These are phyloP conservation scores for Trypanosomatidae sp. DNA, from an alignment of 208 protist genomes.

Conservation along the genomic window DNA sequence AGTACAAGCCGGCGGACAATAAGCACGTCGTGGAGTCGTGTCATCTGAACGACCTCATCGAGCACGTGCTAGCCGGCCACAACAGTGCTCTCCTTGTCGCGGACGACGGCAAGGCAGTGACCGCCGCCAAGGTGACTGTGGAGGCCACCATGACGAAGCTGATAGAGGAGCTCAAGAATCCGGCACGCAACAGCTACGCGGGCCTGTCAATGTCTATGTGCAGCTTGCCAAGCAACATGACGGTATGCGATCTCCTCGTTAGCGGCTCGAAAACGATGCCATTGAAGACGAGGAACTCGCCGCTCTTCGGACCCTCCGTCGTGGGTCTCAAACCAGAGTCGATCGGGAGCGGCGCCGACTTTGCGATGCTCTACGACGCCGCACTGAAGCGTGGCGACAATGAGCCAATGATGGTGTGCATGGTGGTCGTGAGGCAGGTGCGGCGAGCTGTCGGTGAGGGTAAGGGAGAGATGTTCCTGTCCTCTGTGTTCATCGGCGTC, in stretches of 20 bases:
- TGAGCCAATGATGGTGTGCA: conserved; percentile 40
- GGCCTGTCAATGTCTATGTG: conserved; percentile 32
- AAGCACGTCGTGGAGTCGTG: conserved; percentile 19
- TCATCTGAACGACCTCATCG: conserved; percentile 33
- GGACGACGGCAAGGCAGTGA: conserved; percentile 33
- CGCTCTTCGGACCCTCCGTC: conserved; percentile 50
- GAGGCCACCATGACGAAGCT: conserved; percentile 26
- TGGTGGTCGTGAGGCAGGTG: conserved; percentile 53
- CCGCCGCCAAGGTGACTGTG: conserved; percentile 19
- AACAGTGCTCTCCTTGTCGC: conserved; percentile 52
- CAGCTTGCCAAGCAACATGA: conserved; percentile 29
- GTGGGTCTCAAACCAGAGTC: conserved; percentile 29
- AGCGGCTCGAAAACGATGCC: conserved; percentile 15
- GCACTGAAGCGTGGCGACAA: conserved; percentile 22
- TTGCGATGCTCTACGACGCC: conserved; percentile 28
- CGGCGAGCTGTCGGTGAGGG: conserved; percentile 9
- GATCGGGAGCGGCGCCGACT: conserved; percentile 26
- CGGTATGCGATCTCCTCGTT: conserved; percentile 40
- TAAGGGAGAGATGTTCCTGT: conserved; percentile 43
- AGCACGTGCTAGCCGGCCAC: conserved; percentile 57
- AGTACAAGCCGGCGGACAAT: conserved; percentile 24
- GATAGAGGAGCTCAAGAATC: conserved; percentile 23
- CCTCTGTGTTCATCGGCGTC: conserved; percentile 43
- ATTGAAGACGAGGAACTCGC: conserved; percentile 43
- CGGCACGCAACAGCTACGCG: conserved; percentile 24